Base-by-base conservation (phyloP, 2,329 filamentous ascomycete genomes). In the Neofusicoccum parvum region DNA sequence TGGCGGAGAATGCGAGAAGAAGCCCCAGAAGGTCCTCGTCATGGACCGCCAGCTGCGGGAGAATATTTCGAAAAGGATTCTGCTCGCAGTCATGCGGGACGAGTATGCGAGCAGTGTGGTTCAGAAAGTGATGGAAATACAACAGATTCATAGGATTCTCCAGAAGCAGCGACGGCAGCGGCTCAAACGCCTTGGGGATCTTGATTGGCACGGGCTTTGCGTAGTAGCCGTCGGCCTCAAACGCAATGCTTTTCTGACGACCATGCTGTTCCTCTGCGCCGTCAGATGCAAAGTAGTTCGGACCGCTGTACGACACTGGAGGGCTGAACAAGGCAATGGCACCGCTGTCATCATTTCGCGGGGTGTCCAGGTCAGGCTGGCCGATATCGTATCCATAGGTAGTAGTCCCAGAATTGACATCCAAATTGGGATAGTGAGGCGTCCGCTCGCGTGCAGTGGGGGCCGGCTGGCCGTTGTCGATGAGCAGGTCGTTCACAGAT, bases 141-240 rank as follows among this genome's bases (percentile, higher is more conserved):
- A 95, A 83, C 67, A 95, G 77, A 72, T 95, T 94, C 86, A 94
- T 94, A 1, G 88, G 90, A 70, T 92, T 94, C 43, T 90, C 86
- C 49, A 85, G 78, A 36, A 93, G 79, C 10, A 85, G 79, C 3
- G 79, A 71, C 4, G 87, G 87, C 23, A 90, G 74, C 2, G 83
- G 83, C 65, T 83, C 86, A 37, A 89, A 74, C 60, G 81, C 81
- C 67, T 84, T 84, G 2, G 86, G 82, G 27, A 88, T 87, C 66
- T 83, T 84, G 68, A 94, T 88, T 0, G 85, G 80, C 0, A 93
- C 88, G 0, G 89, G 88, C 41, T 86, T 85, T 12, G 84, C 83
- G 76, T 94, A 94, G 72, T 94, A 94, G 1, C 87, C 87, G 12
- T 85, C 85, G 39, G 82, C 82, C 46, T 85, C 84, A 68, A 87